A percentile compares a stretch with the other conserved stretches of the same genome.
These are phyloP conservation scores for Tricholoma terreum DNA, from an alignment of 768 basidiomycete species.

Conservation along the genomic window DNA sequence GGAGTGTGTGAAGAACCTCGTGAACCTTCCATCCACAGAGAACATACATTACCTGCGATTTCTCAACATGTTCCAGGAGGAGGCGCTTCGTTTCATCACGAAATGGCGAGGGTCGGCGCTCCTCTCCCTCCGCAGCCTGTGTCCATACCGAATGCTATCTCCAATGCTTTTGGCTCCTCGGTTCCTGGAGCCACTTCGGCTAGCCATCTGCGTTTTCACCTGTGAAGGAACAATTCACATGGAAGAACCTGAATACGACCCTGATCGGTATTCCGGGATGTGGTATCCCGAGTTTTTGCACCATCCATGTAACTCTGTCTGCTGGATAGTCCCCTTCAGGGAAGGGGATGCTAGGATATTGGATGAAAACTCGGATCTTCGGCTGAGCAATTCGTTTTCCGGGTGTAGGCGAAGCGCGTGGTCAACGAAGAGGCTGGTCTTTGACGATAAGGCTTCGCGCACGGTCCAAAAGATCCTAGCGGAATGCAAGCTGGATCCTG, in stretches of 20 bases:
- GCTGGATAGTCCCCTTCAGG: not conserved
- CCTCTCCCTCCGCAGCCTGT: not conserved
- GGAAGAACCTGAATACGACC: constrained; percentile 2
- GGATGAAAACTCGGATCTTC: constrained; percentile 13
- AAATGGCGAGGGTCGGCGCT: not conserved
- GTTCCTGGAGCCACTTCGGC: not conserved
- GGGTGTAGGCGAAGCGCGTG: constrained; percentile 19
- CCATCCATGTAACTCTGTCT: constrained; percentile 28
- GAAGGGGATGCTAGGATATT: constrained; percentile 2
- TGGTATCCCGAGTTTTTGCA: constrained; percentile 35
- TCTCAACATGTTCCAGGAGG: not conserved
- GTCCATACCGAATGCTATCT: not conserved
- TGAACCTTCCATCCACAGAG: constrained; percentile 12
- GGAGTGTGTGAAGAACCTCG: constrained; percentile 8
- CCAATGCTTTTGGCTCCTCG: too few relatives aligned
- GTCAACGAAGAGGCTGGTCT: constrained; percentile 20
- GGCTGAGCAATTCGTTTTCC: constrained; percentile 6
- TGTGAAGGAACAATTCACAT: constrained; percentile 15
- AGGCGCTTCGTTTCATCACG: not conserved
- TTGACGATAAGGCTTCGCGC: constrained; percentile 29
- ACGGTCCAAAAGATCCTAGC: constrained; percentile 28
- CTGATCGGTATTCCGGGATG: constrained; percentile 12
- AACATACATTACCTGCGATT: not conserved
- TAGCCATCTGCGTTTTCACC: constrained; percentile 28
- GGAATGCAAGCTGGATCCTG: constrained; percentile 25